phyloP scores from a whole-genome alignment of 768 basidiomycete genomes.

The Psilocybe cubensis region DNA sequence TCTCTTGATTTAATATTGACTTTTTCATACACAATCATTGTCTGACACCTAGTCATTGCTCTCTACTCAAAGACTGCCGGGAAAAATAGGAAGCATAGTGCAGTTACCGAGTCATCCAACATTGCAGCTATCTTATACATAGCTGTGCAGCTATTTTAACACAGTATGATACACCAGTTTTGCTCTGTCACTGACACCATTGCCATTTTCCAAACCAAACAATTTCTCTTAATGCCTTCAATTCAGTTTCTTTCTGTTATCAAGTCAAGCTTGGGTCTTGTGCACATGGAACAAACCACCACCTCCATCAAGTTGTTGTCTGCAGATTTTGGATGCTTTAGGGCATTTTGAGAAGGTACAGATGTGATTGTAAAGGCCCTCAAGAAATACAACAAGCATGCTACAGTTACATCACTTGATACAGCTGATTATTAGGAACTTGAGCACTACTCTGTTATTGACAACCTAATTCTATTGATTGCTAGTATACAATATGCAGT shows the following conservation, averaged over 20 bases:
- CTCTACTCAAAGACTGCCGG: slow-evolving; percentile 29
- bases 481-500: no score
- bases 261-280: not conserved
- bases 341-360: not conserved
- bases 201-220: not conserved
- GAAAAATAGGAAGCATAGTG: slow-evolving; percentile 27
- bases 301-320: not conserved
- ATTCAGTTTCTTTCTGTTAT: not conserved
- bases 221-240: not conserved
- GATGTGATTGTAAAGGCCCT: no score
- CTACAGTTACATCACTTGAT: no score
- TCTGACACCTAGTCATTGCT: not conserved
- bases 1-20: not conserved
- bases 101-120: slow-evolving; percentile 18
- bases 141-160: slow-evolving; percentile 15
- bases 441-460: no score
- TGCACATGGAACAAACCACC: not conserved
- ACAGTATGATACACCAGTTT: not conserved
- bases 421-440: no score
- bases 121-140: slow-evolving; percentile 28
- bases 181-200: not conserved
- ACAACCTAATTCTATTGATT: no score
- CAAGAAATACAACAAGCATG: no score
- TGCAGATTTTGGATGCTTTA: not conserved
- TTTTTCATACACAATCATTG: not conserved